Base-by-base conservation (phyloP, 139 green algal species). In the Chlamydomonas asymmetrica region DNA sequence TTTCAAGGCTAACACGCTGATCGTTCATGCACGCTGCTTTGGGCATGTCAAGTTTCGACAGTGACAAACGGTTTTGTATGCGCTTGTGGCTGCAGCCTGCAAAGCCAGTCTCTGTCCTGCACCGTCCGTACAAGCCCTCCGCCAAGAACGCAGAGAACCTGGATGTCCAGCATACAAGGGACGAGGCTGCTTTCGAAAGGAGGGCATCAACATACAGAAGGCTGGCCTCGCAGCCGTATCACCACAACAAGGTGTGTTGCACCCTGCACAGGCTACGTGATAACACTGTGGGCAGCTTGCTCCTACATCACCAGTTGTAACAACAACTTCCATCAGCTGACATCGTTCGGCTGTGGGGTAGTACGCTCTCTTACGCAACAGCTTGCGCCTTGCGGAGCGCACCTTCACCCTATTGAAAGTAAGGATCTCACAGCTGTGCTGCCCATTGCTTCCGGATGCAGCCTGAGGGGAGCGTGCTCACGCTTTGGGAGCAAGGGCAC, bases 401-500 rank as follows among this genome's bases (percentile, higher is more conserved):
- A n/a, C n/a, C n/a, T n/a, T n/a, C n/a, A n/a, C n/a, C n/a, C n/a
- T n/a, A n/a, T n/a, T n/a, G n/a, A n/a, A n/a, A n/a, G n/a, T n/a
- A n/a, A n/a, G n/a, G n/a, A n/a, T n/a, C n/a, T n/a, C n/a, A n/a
- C n/a, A n/a, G n/a, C n/a, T n/a, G n/a, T n/a, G n/a, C n/a, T n/a
- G 13, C 27, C 13, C 60, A 7, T n/a, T 20, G 43, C 61, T 40
- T 50, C 25, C 45, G 16, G 29, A 37, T 48, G 48, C 69, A 83
- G 77, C 63, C 77, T 10, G 63, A 63, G 6, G 72, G 64, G 5
- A 80, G 71, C 59, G 73, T 80, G 56, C 50, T 76, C 3, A 84
- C 78, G 5, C 64, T 76, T 0, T 80, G 71, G 20, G 78, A 84
- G 65, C 32, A 65, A 23, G 78, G 78, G 0, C 64, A 84, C 73